Evolutionary conservation across 148 eudicot species (phyloP).

Genomic region (Rhododendron molle): DNA sequence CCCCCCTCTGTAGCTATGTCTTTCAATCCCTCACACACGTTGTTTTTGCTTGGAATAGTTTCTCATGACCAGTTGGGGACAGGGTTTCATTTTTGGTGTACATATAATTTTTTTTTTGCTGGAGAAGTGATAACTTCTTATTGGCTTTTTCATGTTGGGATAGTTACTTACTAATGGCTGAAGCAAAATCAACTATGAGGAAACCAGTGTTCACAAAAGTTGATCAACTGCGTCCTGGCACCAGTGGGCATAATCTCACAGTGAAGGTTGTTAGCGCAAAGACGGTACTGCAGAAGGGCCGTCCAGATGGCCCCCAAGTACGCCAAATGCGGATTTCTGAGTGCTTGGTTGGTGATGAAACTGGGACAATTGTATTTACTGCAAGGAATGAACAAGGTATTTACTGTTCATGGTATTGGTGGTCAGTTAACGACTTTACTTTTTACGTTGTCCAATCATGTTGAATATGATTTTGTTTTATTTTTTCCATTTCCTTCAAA

Average conservation of each 20-base stretch:
- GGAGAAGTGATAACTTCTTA: neutral
- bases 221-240: slow-evolving; percentile 52
- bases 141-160: neutral
- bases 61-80: neutral
- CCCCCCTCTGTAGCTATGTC: neutral
- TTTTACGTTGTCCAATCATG: neutral
- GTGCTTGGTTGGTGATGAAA: slow-evolving; percentile 65
- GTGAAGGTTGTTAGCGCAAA: slow-evolving; percentile 52
- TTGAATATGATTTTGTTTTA: neutral
- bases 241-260: slow-evolving; percentile 48
- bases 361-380: slow-evolving; percentile 58
- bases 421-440: neutral
- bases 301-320: slow-evolving; percentile 36
- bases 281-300: slow-evolving; percentile 40
- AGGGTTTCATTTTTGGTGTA: neutral
- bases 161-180: slow-evolving; percentile 11
- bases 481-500: neutral
- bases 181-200: slow-evolving; percentile 38
- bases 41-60: neutral
- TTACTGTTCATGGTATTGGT: neutral
- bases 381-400: slow-evolving; percentile 68
- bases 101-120: neutral
- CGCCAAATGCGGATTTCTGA: slow-evolving; percentile 47
- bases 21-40: too few relatives aligned
- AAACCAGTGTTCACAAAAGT: slow-evolving; percentile 57